These are phyloP conservation scores for Rosa chinensis DNA, from an alignment of 306 rosid genomes.

Conservation along the genomic window DNA sequence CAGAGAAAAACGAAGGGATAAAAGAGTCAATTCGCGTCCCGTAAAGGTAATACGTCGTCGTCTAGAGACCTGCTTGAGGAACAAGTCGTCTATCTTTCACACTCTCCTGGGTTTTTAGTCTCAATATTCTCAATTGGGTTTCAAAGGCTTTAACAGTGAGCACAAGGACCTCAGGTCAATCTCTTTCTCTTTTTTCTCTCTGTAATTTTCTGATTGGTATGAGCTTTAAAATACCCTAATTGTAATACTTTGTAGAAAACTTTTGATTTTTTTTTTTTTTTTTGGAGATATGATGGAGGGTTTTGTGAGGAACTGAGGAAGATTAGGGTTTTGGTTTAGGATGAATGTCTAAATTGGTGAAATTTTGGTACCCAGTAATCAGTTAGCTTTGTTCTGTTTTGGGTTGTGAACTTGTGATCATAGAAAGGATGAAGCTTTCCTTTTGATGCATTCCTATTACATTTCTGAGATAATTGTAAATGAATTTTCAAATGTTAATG, in stretches of 20 bases:
- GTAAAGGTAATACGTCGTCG: background rate
- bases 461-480: background rate
- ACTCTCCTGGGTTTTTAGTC: background rate
- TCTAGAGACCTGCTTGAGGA: background rate
- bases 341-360: background rate
- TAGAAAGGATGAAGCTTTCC: background rate
- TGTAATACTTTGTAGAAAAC: background rate
- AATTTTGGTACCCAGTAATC: background rate
- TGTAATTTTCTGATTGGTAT: background rate
- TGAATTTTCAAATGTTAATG: background rate
- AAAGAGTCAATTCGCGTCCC: too few species aligned
- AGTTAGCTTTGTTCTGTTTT: background rate
- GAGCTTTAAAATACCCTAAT: too few species aligned
- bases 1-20: too few species aligned
- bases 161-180: background rate
- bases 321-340: background rate
- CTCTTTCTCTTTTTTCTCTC: background rate
- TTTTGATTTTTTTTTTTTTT: background rate
- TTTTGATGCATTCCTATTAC: background rate
- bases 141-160: background rate
- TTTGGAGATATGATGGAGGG: background rate
- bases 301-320: too few species aligned
- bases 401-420: slow-evolving; percentile 2
- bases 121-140: background rate
- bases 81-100: background rate